A percentile compares a stretch with the other conserved stretches of the same genome.
phyloP scores from a whole-genome alignment of 192 early-diverging fungal species.

The Coemansia asiatica region DNA sequence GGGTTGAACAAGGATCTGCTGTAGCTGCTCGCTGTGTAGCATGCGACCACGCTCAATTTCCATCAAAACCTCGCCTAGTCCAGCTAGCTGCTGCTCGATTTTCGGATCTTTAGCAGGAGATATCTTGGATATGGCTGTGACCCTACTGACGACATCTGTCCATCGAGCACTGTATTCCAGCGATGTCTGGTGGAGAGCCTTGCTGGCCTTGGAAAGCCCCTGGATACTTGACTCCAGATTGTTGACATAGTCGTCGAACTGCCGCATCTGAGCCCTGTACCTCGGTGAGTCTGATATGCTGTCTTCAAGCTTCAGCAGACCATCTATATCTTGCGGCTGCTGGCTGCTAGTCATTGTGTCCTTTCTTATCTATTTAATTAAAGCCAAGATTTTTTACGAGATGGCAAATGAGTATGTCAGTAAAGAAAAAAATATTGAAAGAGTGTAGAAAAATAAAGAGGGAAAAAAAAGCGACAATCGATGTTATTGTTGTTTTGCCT shows the following conservation, averaged over 20 bases:
- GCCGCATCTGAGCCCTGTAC: conserved; percentile 34
- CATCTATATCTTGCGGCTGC: not conserved
- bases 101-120: conserved; percentile 22
- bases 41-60: conserved; percentile 50
- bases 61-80: conserved; percentile 15
- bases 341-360: not conserved
- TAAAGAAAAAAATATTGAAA: conserved; percentile 8
- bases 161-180: conserved; percentile 21
- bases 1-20: conserved; percentile 69
- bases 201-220: conserved; percentile 36
- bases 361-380: not conserved
- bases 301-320: conserved; percentile 39
- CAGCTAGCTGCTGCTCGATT: conserved; percentile 21
- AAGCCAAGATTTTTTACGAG: not conserved
- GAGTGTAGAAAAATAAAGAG: not conserved
- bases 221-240: conserved; percentile 34
- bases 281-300: conserved; percentile 43
- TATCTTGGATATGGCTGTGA: conserved; percentile 22
- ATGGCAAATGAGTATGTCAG: not conserved
- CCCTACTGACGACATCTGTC: conserved; percentile 17
- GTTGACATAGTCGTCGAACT: conserved; percentile 41
- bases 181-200: conserved; percentile 22
- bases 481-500: too few relatives aligned
- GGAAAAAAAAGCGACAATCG: not conserved
- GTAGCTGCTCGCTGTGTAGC: conserved; percentile 60